Conservation (phyloP, 2,329 filamentous ascomycete genomes). For the Fusarium subtropicale region DNA sequence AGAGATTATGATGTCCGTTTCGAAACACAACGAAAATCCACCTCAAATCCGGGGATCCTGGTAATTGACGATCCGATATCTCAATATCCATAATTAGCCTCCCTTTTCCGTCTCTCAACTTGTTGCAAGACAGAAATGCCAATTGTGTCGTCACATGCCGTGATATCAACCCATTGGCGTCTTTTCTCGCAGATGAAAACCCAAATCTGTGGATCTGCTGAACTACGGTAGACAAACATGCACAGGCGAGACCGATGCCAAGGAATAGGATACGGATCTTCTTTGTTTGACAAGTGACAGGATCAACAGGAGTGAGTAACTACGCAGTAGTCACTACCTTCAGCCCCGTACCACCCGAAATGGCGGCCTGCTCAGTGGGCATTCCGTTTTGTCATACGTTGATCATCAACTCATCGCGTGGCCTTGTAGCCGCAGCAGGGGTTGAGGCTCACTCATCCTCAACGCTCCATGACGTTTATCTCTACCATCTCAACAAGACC, state of each 20-base stretch:
- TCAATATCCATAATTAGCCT: conserved; percentile 19
- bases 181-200: conserved; percentile 31
- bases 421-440: conserved; percentile 33
- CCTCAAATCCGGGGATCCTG: conserved; percentile 22
- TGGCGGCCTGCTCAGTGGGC: conserved; percentile 8
- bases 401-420: conserved; percentile 26
- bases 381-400: conserved; percentile 25
- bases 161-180: conserved; percentile 19
- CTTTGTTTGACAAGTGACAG: conserved; percentile 15
- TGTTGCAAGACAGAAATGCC: neutral
- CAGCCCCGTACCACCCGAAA: conserved; percentile 25
- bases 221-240: conserved; percentile 5
- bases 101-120: neutral
- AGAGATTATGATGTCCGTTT: conserved; percentile 39
- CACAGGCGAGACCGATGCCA: conserved; percentile 37
- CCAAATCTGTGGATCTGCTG: conserved; percentile 43
- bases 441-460: conserved; percentile 14
- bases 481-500: conserved; percentile 12
- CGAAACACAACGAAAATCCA: conserved; percentile 28
- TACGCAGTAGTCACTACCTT: neutral
- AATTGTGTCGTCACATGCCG: conserved; percentile 34
- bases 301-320: neutral
- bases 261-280: conserved; percentile 32
- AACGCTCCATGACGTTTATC: conserved; percentile 30
- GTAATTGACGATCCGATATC: conserved; percentile 21